Base-by-base conservation (phyloP, 306 rosid species). In the Citrullus amarus region DNA sequence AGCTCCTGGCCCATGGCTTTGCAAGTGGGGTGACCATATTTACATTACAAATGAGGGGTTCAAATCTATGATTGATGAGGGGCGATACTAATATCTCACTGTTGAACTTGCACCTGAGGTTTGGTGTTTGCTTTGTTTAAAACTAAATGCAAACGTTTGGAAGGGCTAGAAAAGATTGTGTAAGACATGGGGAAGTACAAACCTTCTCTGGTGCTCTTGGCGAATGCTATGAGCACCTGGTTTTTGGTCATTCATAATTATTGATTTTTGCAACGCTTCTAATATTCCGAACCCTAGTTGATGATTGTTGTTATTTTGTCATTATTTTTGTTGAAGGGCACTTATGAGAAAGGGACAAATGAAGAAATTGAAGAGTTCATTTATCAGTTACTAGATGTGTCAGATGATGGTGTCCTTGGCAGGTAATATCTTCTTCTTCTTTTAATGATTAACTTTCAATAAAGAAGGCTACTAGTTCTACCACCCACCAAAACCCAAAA, bases 321-420 rank as follows among this genome's bases (percentile, higher is more conserved):
- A 30, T 51, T 28, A 50, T 46, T 28, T 50, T 43, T 83, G 36
- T 81, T 85, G 84, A 79, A 93, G 98, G 95, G 88, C 71, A 84
- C 83, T 84, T 91, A 91, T 83, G 97, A 91, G 86, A 91, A 93
- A 82, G 96, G 97, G 70, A 88, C 93, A 36, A 89, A 81, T 50
- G 95, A 87, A 81, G 98, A 91, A 77, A 91, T 93, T 72, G 95
- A 89, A 75, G 94, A 87, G 74, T 93, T 91, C 85, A 86, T 93
- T 36, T 89, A 85, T 84, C 88, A 85, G 70, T 76, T 93, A 44
- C 46, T 91, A 70, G 95, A 91, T 75, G 83, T 89, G 46, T 78
- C 86, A 0, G 91, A 85, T 58, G 80, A 88, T 79, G 86, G 83
- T 58, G 56, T 60, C 69, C 57, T 88, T 68, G 85, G 85, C 25